Evolutionary conservation across 2,329 filamentous ascomycete species (phyloP).

Genomic region (Bimuria novae-zelandiae): DNA sequence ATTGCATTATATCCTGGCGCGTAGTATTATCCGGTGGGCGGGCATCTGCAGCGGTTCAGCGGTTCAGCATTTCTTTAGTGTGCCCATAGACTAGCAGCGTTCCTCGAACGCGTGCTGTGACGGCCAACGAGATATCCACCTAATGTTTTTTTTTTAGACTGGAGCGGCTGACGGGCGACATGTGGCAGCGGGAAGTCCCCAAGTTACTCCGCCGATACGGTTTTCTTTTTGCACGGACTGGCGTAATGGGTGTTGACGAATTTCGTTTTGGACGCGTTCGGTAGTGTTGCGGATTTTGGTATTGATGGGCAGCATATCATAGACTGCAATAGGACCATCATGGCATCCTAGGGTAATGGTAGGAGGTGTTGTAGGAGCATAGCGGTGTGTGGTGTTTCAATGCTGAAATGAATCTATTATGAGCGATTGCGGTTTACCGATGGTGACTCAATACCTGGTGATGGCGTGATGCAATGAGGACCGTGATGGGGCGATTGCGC

Average conservation of each 20-base stretch:
- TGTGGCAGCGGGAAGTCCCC: constrained; percentile 10
- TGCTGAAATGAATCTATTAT: constrained; percentile 12
- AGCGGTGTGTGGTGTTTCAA: not conserved
- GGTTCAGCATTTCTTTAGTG: constrained; percentile 31
- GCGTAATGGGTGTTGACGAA: not conserved
- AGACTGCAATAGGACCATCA: constrained; percentile 19
- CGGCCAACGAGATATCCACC: constrained; percentile 32
- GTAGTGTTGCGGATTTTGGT: constrained; percentile 2
- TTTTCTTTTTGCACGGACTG: constrained; percentile 3
- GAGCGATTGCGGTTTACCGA: not conserved
- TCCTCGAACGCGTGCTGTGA: constrained; percentile 19
- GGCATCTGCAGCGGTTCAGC: constrained; percentile 30
- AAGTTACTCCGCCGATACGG: constrained; percentile 6
- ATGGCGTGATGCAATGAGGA: constrained; percentile 11
- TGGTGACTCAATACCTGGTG: constrained; percentile 2
- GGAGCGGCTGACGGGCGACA: constrained; percentile 10
- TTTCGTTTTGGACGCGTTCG: constrained; percentile 1
- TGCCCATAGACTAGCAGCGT: constrained; percentile 25
- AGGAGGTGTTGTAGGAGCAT: not conserved
- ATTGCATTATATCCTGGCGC: constrained; percentile 39
- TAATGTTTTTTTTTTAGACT: constrained; percentile 28
- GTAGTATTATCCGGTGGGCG: constrained; percentile 23
- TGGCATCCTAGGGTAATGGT: constrained; percentile 16
- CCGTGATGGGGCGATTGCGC: constrained; percentile 13
- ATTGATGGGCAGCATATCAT: constrained; percentile 10